These are phyloP conservation scores for Backusella liffmaniae DNA, from an alignment of 192 early-diverging fungal genomes.

Conservation along the genomic window DNA sequence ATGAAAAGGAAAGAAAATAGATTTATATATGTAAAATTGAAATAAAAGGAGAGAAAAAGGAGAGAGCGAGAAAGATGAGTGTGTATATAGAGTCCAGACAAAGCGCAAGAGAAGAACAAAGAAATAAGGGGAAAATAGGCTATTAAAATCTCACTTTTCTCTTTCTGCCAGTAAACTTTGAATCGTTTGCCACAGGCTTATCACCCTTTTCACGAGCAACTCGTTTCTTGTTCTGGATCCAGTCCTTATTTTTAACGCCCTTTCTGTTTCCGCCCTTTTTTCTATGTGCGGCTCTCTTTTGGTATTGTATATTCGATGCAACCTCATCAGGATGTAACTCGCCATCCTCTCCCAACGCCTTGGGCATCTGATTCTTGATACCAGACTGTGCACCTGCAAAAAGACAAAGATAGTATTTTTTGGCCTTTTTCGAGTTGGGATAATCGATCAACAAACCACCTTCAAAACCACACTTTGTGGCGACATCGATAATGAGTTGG, in stretches of 20 bases:
- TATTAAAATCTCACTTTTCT: conserved; percentile 81
- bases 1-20: neutral
- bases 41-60: conserved; percentile 8
- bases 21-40: conserved; percentile 1
- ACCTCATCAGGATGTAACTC: conserved; percentile 41
- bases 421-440: conserved; percentile 94
- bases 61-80: conserved; percentile 10
- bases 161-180: conserved; percentile 94
- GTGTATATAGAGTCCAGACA: conserved; percentile 7
- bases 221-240: conserved; percentile 92
- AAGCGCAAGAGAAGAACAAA: conserved; percentile 11
- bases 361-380: conserved; percentile 59
- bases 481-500: conserved; percentile 84
- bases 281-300: conserved; percentile 34
- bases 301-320: conserved; percentile 39
- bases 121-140: neutral
- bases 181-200: conserved; percentile 75
- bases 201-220: conserved; percentile 77
- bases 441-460: conserved; percentile 95
- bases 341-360: conserved; percentile 59
- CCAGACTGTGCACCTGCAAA: conserved; percentile 84
- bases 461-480: conserved; percentile 92
- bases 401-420: conserved; percentile 95
- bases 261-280: conserved; percentile 47
- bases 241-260: conserved; percentile 81